phyloP scores from a whole-genome alignment of 768 basidiomycete species.

The Mrakia gelida region DNA sequence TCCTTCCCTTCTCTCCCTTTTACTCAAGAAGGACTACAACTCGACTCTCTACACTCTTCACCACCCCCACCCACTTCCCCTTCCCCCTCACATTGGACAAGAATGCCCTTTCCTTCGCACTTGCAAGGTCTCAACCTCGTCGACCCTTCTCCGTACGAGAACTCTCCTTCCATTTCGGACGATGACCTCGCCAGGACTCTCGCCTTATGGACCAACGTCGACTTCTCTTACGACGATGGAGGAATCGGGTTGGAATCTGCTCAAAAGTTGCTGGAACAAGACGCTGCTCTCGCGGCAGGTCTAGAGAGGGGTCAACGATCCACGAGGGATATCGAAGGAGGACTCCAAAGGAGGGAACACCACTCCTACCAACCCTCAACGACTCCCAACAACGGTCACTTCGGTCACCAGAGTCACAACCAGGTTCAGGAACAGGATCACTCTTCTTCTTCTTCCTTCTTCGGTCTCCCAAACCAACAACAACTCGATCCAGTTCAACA shows the following conservation, averaged over 20 bases:
- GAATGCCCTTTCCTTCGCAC: slow-evolving; percentile 28
- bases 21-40: neutral
- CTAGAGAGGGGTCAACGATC: slow-evolving; percentile 5
- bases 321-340: neutral
- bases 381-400: slow-evolving; percentile 6
- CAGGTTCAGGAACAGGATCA: slow-evolving; percentile 14
- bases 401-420: neutral
- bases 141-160: neutral
- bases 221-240: slow-evolving; percentile 31
- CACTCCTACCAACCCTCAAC: neutral
- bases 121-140: slow-evolving; percentile 28
- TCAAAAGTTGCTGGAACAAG: slow-evolving; percentile 27
- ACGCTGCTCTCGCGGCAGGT: slow-evolving; percentile 18
- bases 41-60: neutral
- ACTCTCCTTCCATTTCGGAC: slow-evolving; percentile 1
- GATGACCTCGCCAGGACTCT: slow-evolving; percentile 29
- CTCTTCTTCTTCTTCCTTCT: slow-evolving; percentile 1
- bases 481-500: neutral
- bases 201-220: slow-evolving; percentile 32
- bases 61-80: slow-evolving; percentile 2
- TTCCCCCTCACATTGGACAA: slow-evolving; percentile 18
- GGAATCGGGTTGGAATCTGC: slow-evolving; percentile 22
- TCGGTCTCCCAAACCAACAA: neutral
- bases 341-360: neutral
- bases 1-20: neutral